Evolutionary conservation across 2,329 filamentous ascomycete species (phyloP), one percentile per base, ranked within the genome.

Genomic region (Neodidymelliopsis sp.): DNA sequence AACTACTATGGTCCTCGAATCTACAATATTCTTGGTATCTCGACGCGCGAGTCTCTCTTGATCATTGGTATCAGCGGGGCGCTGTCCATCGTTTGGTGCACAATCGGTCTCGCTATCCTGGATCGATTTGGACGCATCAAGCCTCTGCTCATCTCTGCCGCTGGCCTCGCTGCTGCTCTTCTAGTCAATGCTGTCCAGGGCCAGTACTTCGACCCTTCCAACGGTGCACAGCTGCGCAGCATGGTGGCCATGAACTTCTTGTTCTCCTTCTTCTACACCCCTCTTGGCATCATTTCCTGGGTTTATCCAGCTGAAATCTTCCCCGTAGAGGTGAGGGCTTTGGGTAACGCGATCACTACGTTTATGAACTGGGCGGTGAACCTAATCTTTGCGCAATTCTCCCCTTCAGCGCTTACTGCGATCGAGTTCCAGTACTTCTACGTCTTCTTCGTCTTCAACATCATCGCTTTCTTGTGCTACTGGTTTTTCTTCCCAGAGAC

Each of bases 51-150:
- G 1, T 77, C 78, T 0, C 72, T 81, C 4, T 75, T 81, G 69
- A 79, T 81, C 36, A 76, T 80, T 51, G 79, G 79, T 3, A 75
- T 81, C 53, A 79, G 74, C 57, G 79, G 79, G 18, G 77, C 78
- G 1, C 69, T 82, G 6, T 76, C 78, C 0, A 77, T 77, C 22
- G 62, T 79, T 16, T 81, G 76, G 72, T 78, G 78, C 51, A 77
- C 60, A 9, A 54, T 61, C 5, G 77, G 77, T 38, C 73, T 81
- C 49, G 62, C 67, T 24, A 62, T 78, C 30, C 62, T 81, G 33
- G 79, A 82, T 56, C 74, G 67, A 12, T 63, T 81, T 31, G 78
- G 77, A 12, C 76, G 79, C 20, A 70, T 80, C 36, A 80, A 77
- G 59, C 72, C 79, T 1, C 69, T 82, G 7, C 75, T 81, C 38